Evolutionary conservation across 257 asterid species (phyloP), one percentile per base, ranked within the genome.

Genomic region (Anisodus acutangulus): DNA sequence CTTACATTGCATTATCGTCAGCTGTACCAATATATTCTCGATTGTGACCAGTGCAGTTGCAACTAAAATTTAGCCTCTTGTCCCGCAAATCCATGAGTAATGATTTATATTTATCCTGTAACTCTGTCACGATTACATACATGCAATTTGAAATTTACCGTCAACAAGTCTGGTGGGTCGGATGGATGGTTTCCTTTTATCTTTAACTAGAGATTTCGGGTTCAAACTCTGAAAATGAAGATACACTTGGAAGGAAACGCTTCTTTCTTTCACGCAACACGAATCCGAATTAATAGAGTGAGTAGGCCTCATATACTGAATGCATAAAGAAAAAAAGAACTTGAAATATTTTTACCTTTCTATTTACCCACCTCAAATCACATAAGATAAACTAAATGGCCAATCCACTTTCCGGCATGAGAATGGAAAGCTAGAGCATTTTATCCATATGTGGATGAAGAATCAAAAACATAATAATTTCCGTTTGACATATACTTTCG

Each of bases 1-100:
- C 72, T 35, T 66, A 66, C 9, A 66, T 35, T 66, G 12, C 45
- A 66, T 66, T 66, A 66, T 66, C 13, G 6, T 66, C 19, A 66
- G 72, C 72, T 31, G 47, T 66, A 66, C 47, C 72, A 31, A 66
- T 43, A 66, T 66, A 66, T 66, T 66, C 47, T 66, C 9, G 47
- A 66, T 35, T 31, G 72, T 31, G 72, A 66, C 47, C 45, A 66
- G n/a, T 66, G n/a, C 45, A 5, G 72, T 35, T 66, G 45, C 47
- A 66, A 35, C 19, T 66, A 4, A 11, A 35, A 31, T 31, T 66
- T 64, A 35, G 7, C n/a, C 72, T 26, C 70, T 12, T 63, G 41
- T 22, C 70, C 43, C 8, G 4, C 43, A 11, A 63, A 12, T 66
- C 19, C n/a, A 66, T 11, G 72, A 66, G 8, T 66, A 66, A 66